Percentiles rank a stretch among this genome's conserved stretches.
Conservation (phyloP, 2,329 filamentous ascomycete species). For the Xylaria arbuscula region DNA sequence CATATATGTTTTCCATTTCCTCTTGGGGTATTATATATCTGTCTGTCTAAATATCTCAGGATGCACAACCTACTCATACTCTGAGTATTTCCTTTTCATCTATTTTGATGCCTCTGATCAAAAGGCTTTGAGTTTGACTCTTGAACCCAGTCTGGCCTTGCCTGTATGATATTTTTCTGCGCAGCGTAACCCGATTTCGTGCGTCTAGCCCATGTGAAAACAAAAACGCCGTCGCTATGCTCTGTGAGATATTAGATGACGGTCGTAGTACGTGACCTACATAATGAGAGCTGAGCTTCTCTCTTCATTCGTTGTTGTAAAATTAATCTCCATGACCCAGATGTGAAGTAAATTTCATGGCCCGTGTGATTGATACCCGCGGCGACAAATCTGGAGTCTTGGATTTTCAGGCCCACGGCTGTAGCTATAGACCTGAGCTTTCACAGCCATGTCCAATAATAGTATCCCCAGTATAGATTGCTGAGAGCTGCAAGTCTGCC, state of each 20-base stretch:
- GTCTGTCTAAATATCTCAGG: neutral
- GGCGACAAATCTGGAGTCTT: neutral
- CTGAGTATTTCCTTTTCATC: neutral
- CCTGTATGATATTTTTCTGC: neutral
- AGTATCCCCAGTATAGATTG: neutral
- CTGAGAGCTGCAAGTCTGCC: neutral
- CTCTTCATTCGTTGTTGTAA: neutral
- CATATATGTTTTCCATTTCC: neutral
- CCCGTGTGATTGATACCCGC: neutral
- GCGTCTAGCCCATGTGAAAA: neutral
- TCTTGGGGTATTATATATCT: neutral
- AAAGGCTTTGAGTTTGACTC: no score
- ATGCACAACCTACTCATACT: neutral
- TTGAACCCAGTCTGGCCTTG: neutral
- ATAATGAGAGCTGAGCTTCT: neutral
- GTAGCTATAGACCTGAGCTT: neutral
- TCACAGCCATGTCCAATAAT: neutral
- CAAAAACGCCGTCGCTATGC: conserved; percentile 52
- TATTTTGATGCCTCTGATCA: neutral
- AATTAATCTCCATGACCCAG: neutral
- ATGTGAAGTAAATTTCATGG: neutral
- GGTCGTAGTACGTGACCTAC: neutral
- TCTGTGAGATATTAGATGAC: neutral
- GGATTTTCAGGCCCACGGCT: neutral
- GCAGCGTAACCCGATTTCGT: no score